A percentile compares a stretch with the other conserved stretches of the same genome.
Conservation (phyloP, 352 stramenopile species). For the Globisporangium apiculatum region DNA sequence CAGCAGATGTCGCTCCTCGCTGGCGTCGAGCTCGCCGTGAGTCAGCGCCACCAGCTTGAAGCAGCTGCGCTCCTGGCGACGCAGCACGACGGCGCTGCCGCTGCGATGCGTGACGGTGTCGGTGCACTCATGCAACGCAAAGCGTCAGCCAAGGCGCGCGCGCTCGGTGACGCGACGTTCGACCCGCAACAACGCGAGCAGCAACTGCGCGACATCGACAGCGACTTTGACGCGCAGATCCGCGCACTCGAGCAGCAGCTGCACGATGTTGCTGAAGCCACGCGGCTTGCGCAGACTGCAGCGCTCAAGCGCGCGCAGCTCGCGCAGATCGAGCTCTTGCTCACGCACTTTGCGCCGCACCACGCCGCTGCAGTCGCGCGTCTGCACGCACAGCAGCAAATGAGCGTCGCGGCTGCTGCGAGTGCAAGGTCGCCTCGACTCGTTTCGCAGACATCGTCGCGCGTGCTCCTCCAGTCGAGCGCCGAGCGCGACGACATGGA, state of each 20-base stretch:
- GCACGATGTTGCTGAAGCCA: conserved; percentile 19
- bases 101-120: conserved; percentile 23
- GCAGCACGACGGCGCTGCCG: conserved; percentile 19
- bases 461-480: not conserved
- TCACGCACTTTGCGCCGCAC: conserved; percentile 31
- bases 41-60: conserved; percentile 45
- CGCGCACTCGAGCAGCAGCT: conserved; percentile 23
- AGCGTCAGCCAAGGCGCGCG: conserved; percentile 29
- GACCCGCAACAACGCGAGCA: conserved; percentile 8
- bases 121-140: conserved; percentile 43
- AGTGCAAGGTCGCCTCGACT: not conserved
- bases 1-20: conserved; percentile 41
- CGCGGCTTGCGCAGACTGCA: conserved; percentile 20
- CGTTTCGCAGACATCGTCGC: not conserved
- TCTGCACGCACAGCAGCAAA: not conserved
- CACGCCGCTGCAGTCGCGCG: conserved; percentile 16
- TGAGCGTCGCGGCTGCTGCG: conserved; percentile 11
- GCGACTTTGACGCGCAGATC: conserved; percentile 31
- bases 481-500: conserved; percentile 24
- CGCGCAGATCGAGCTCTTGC: conserved; percentile 33
- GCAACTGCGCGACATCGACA: conserved; percentile 30
- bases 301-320: conserved; percentile 36
- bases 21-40: conserved; percentile 51
- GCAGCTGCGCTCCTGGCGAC: conserved; percentile 24
- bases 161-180: conserved; percentile 13